phyloP scores from a whole-genome alignment of 768 basidiomycete species.

The Termitomyces bulborhizus region DNA sequence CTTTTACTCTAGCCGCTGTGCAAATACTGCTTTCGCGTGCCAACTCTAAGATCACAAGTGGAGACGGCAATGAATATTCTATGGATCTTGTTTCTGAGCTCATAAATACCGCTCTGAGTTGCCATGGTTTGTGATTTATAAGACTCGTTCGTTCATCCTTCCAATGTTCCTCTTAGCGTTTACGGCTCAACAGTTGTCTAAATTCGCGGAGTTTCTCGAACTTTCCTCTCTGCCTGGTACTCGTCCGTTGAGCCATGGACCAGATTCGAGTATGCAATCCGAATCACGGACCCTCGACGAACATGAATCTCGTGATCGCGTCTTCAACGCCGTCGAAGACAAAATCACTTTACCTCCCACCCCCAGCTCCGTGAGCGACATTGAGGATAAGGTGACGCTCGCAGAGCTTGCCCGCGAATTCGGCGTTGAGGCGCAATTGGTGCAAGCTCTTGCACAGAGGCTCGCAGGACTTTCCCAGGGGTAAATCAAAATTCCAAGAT shows the following conservation, averaged over 20 bases:
- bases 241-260: conserved; percentile 7
- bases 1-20: conserved; percentile 37
- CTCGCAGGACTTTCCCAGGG: conserved; percentile 25
- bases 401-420: conserved; percentile 67
- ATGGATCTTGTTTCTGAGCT: conserved; percentile 35
- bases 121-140: conserved; percentile 42
- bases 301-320: conserved; percentile 7
- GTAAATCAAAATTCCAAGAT: background rate
- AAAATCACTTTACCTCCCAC: conserved; percentile 3
- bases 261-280: conserved; percentile 13
- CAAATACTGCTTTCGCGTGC: conserved; percentile 52
- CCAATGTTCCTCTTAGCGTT: conserved; percentile 38
- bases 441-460: conserved; percentile 62
- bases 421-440: conserved; percentile 62
- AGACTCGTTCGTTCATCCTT: background rate
- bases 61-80: conserved; percentile 29
- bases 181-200: conserved; percentile 51
- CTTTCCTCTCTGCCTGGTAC: conserved; percentile 8
- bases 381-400: conserved; percentile 23
- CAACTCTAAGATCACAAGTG: conserved; percentile 22
- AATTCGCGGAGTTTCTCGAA: conserved; percentile 38
- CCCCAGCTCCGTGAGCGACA: conserved; percentile 8
- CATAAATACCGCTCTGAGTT: conserved; percentile 44
- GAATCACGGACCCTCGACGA: conserved; percentile 22
- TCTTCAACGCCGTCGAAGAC: conserved; percentile 8